Evolutionary conservation across 768 basidiomycete species (phyloP), one percentile per base, ranked within the genome.

Genomic region (Cystobasidium ongulense): DNA sequence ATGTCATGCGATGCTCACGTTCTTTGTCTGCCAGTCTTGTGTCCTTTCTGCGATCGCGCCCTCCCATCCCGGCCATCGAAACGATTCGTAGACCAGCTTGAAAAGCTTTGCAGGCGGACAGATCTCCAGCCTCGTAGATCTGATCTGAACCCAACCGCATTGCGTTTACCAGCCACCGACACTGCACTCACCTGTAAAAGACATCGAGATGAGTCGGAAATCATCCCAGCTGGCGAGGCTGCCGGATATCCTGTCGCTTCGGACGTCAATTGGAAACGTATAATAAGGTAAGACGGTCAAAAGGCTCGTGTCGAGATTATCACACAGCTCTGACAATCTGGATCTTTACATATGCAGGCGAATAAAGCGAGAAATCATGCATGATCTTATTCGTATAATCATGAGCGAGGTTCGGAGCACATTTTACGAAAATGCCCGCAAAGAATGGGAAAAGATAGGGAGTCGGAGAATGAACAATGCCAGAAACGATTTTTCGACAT

Each of bases 401-500:
- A 0, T 25, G 15, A 72, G 75, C 1, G 46, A 54, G 52, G 0
- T 1, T 0, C 0, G 7, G 21, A 75, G 72, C 27, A 11, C 46
- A 50, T 50, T 50, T 50, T 50, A 50, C 18, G 46, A 50, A n/a
- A 21, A 1, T 15, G 25, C 27, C 8, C 63, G 46, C 18, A 10
- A 29, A n/a, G 25, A 38, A 73, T 66, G 25, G 62, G 18, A 13
- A 31, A 35, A 33, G 38, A 35, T 25, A 70, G 23, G 61, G 25
- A 25, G 57, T 33, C 85, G 87, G 61, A 86, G 86, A 15, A 86
- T 86, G 21, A 84, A 85, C 0, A 88, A 90, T 50, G 85, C 90
- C 62, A 85, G 84, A 54, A 89, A 86, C 0, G 91, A 93, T 77
- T 91, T 88, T 77, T 84, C 86, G 21, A 89, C 83, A 76, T 94